These are phyloP conservation scores for Pestalotiopsis fici DNA, from an alignment of 2,329 filamentous ascomycete genomes.

Conservation along the genomic window DNA sequence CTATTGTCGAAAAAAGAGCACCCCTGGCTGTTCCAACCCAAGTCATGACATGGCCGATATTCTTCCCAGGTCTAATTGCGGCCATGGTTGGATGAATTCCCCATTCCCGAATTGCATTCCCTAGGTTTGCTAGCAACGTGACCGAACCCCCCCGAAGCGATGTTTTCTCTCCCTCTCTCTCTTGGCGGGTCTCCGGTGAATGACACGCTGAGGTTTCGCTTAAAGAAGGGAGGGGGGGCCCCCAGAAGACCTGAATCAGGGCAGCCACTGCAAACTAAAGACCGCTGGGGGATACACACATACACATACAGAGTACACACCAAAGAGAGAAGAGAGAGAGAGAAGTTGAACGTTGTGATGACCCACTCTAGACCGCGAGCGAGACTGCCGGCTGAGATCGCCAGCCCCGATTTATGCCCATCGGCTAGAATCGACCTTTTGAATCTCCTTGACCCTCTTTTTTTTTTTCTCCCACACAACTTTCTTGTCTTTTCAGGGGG, in stretches of 20 bases:
- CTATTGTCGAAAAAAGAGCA: background rate
- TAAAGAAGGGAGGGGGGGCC: background rate
- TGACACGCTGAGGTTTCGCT: conserved; percentile 8
- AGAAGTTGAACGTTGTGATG: background rate
- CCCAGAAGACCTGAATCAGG: background rate
- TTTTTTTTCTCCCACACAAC: background rate
- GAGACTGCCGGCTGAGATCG: conserved; percentile 3
- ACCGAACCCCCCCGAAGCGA: background rate
- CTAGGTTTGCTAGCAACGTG: background rate
- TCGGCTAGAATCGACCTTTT: conserved; percentile 7
- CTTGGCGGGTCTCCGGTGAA: background rate
- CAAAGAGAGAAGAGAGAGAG: no score
- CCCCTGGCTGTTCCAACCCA: background rate
- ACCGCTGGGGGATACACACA: no score
- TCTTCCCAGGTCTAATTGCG: no score
- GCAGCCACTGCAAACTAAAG: background rate
- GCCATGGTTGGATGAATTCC: no score
- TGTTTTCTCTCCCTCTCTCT: background rate
- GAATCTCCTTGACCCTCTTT: conserved; percentile 5
- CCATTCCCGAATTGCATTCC: background rate
- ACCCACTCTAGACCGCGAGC: background rate
- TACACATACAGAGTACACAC: no score
- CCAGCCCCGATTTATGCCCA: background rate
- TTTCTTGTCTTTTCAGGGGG: background rate
- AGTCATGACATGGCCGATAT: background rate